A percentile compares a stretch with the other conserved stretches of the same genome.
These are phyloP conservation scores for Trametes polyzona DNA, from an alignment of 1,284 basidiomycete genomes.

Conservation along the genomic window DNA sequence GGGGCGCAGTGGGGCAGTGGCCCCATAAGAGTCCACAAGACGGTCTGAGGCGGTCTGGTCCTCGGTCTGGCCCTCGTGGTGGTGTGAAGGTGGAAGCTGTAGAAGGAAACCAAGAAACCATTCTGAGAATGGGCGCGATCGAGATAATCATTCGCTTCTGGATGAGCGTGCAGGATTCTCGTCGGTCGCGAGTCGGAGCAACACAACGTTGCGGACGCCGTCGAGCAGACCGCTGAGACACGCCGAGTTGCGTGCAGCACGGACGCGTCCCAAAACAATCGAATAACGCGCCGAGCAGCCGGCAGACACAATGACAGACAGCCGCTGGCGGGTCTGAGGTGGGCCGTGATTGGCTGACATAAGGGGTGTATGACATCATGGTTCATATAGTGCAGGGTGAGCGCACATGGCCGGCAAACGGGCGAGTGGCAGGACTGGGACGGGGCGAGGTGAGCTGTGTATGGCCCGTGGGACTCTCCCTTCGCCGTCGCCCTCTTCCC, in stretches of 20 bases:
- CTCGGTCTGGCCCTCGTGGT: neutral
- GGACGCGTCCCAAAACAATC: neutral
- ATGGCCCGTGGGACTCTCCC: neutral
- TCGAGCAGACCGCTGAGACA: neutral
- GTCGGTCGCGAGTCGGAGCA: no score
- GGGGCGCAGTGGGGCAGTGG: no score
- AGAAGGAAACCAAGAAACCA: constrained; percentile 8
- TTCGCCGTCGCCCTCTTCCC: neutral
- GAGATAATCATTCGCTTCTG: constrained; percentile 3
- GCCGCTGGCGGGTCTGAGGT: neutral
- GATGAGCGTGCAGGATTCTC: no score
- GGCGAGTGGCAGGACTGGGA: neutral
- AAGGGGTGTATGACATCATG: constrained; percentile 3
- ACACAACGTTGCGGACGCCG: no score
- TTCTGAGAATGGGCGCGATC: neutral
- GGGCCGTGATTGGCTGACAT: neutral
- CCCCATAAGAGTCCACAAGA: constrained; percentile 9
- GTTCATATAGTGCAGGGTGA: neutral
- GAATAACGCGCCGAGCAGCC: neutral
- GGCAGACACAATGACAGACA: neutral
- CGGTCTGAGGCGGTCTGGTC: neutral
- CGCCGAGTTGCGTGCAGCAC: neutral
- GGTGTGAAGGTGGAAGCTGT: constrained; percentile 4
- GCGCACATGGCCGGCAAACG: neutral
- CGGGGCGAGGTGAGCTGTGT: neutral